phyloP scores from a whole-genome alignment of 2,329 filamentous ascomycete genomes.

The Domatiomyces globalis region DNA sequence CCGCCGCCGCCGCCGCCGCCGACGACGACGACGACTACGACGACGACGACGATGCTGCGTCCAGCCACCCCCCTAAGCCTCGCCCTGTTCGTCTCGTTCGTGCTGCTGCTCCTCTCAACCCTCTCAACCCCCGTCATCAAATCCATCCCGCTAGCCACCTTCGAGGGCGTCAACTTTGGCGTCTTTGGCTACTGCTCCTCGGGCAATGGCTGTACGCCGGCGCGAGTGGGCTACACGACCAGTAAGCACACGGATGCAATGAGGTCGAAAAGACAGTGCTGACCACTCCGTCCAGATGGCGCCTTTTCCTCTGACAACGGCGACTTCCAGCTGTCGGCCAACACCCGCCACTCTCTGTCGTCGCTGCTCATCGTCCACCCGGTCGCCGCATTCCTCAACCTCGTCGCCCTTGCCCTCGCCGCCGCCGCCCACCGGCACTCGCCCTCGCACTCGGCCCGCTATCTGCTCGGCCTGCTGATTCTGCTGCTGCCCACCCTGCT shows the following conservation, averaged over 20 bases:
- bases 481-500: conserved; percentile 74
- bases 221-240: conserved; percentile 74
- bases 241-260: conserved; percentile 40
- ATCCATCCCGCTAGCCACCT: conserved; percentile 67
- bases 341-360: conserved; percentile 56
- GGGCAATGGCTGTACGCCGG: conserved; percentile 46
- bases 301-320: conserved; percentile 31
- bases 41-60: conserved; percentile 55
- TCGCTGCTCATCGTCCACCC: conserved; percentile 86
- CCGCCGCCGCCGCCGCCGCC: too few species aligned
- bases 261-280: neutral
- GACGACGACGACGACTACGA: too few species aligned
- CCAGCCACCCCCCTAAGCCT: conserved; percentile 84
- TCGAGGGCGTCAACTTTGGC: conserved; percentile 65
- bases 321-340: conserved; percentile 52
- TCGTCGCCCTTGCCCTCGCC: conserved; percentile 71
- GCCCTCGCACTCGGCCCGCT: conserved; percentile 78
- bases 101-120: conserved; percentile 67
- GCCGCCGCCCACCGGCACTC: conserved; percentile 71
- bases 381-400: conserved; percentile 69
- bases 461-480: conserved; percentile 71
- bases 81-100: conserved; percentile 73
- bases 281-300: conserved; percentile 26
- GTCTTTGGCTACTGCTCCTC: conserved; percentile 78
- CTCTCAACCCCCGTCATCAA: conserved; percentile 85